phyloP scores from a whole-genome alignment of 306 rosid genomes.

The Quercus glauca region DNA sequence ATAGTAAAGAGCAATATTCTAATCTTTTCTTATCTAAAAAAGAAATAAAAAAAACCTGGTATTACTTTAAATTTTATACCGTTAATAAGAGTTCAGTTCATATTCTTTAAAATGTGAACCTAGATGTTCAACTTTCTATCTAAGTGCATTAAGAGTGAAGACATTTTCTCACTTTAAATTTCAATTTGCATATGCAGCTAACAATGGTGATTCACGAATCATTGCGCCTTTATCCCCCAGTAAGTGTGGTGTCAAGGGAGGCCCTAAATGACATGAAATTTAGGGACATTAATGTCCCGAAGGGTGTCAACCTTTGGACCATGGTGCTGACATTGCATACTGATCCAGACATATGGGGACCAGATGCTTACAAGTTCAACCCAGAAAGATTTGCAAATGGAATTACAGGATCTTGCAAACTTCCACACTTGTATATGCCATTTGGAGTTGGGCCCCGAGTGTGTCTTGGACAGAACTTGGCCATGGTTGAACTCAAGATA shows the following conservation, averaged over 20 bases:
- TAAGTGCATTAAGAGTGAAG: neutral
- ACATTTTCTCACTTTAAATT: neutral
- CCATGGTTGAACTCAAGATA: conserved; percentile 37
- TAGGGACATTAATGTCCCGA: conserved; percentile 18
- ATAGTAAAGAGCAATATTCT: too few species aligned
- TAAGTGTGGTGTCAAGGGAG: conserved; percentile 15
- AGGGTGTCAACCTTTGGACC: conserved; percentile 24
- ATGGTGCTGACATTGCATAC: conserved; percentile 14
- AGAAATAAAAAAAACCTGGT: too few species aligned
- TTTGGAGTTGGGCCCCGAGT: conserved; percentile 37
- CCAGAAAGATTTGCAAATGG: conserved; percentile 38
- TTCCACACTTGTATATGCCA: conserved; percentile 34
- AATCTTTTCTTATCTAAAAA: too few species aligned
- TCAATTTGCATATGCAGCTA: conserved; percentile 13
- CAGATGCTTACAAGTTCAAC: conserved; percentile 28
- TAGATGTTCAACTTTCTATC: too few species aligned
- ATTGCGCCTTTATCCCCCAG: conserved; percentile 31
- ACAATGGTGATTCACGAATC: conserved; percentile 35
- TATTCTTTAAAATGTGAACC: too few species aligned
- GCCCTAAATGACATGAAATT: conserved; percentile 23
- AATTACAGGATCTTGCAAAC: conserved; percentile 23
- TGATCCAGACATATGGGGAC: conserved; percentile 27
- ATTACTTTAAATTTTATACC: too few species aligned
- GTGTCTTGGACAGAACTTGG: conserved; percentile 37
- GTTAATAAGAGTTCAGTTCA: too few species aligned